Evolutionary conservation across 2,329 filamentous ascomycete species (phyloP), one percentile per base, ranked within the genome.

Genomic region (Phialocephala sp.): DNA sequence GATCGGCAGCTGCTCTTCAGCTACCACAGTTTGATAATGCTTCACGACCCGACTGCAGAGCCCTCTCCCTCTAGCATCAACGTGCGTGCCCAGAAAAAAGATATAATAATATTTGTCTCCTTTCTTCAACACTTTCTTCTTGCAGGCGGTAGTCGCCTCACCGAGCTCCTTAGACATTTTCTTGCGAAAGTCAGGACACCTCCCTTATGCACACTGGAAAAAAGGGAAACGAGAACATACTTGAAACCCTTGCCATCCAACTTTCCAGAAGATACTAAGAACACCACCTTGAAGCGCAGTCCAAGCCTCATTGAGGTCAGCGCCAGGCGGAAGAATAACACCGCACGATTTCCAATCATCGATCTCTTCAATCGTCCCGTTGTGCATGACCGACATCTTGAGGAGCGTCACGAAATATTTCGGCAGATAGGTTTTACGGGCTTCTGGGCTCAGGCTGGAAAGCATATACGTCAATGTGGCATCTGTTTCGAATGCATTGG

Each of bases 31-130:
- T 45, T 62, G 43, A 57, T 50, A 57, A 43, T 59, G 50, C 37
- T 45, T 59, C 27, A 67, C 45, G 11, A 67, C 4, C 22, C 37
- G 35, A n/a, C 39, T 57, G 22, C 65, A 63, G 18, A 67, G 14
- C 8, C 65, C 65, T 37, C 56, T 43, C 18, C 66, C 66, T 45
- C 63, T 47, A 11, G 41, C 52, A 36, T 15, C 41, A 11, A 22
- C 35, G 12, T 32, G 22, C 9, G 66, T 65, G 0, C 66, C 66
- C 8, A 67, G 37, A 35, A 67, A 65, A 20, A 65, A 67, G 0
- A 67, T 24, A 15, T 65, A 65, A 36, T 65, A 67, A 32, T 58
- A 62, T 4, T 32, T 56, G 15, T 67, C 50, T 36, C 56, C 41
- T 18, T 58, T 41, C 14, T 8, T 9, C 5, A 58, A 41, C 4